Evolutionary conservation across 768 basidiomycete genomes (phyloP).

Genomic region (Xerocomus spinulosus): DNA sequence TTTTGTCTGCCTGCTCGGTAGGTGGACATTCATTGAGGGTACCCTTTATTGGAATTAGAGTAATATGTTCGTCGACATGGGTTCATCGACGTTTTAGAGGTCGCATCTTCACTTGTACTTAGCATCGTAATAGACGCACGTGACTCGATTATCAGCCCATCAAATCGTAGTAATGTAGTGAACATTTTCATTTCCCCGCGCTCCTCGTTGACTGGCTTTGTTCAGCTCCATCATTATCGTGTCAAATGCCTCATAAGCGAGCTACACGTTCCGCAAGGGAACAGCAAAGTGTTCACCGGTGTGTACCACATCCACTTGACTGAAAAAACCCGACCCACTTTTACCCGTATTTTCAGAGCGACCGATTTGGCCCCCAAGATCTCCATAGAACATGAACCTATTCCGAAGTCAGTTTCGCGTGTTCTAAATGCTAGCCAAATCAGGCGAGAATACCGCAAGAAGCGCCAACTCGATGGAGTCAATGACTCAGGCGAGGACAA

Average conservation of each 20-base stretch:
- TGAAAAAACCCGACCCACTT: not conserved
- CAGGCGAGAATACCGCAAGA: slow-evolving; percentile 51
- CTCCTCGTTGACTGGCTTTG: not conserved
- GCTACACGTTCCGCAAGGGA: slow-evolving; percentile 51
- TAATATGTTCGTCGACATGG: slow-evolving; percentile 7
- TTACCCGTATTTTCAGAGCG: slow-evolving; percentile 35
- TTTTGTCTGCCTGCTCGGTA: slow-evolving; percentile 50
- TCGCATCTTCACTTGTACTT: too few relatives aligned
- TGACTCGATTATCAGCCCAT: slow-evolving; percentile 7
- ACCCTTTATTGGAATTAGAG: slow-evolving; percentile 41
- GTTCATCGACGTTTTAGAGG: slow-evolving; percentile 5
- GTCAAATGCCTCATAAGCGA: slow-evolving; percentile 62
- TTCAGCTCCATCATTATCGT: slow-evolving; percentile 20
- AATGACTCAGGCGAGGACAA: slow-evolving; percentile 25
- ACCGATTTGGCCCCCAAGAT: slow-evolving; percentile 46
- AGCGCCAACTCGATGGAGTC: slow-evolving; percentile 32
- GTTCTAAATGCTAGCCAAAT: slow-evolving; percentile 60
- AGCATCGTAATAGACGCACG: too few relatives aligned
- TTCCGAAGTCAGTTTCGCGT: slow-evolving; percentile 66
- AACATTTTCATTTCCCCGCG: slow-evolving; percentile 14
- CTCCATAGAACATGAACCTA: slow-evolving; percentile 47
- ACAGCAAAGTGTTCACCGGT: slow-evolving; percentile 42
- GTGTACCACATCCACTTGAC: slow-evolving; percentile 11
- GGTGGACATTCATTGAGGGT: slow-evolving; percentile 43
- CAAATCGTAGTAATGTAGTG: not conserved